Base-by-base conservation (phyloP, 441 rosid genomes). In the Euphorbia celastroides region DNA sequence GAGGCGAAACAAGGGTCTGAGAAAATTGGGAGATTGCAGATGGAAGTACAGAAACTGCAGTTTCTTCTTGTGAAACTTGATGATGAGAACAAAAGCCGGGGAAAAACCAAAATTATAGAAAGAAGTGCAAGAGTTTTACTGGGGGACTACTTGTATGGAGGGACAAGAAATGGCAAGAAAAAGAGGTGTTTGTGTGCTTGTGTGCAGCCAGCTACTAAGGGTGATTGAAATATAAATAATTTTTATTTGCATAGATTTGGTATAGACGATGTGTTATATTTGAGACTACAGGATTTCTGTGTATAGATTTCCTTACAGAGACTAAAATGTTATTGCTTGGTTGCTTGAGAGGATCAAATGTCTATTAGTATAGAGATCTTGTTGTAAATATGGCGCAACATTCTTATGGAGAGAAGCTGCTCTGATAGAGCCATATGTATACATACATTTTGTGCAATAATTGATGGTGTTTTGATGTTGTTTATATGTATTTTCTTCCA, bases 31-130 rank as follows among this genome's bases (percentile, higher is more conserved):
- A 75, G 88, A 70, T 76, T 95, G 76, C 97, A 95, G 77, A 67
- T 87, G 71, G 98, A 95, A 85, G 88, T 92, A 78, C 97, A 90
- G 81, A 95, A 86, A 75, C 63, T 95, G 64, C 98, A 92, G 82
- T 84, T 84, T 74, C 71, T 88, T 59, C 68, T 95, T 54, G 65
- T 85, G 78, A 90, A 88, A 79, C 66, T 88, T 8, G 97, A 89
- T 22, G 90, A 80, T 57, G 86, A 83, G 52, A 84, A 82, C 72
- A 85, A 81, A 70, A 80, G 83, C 70, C 72, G 74, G 61, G 92
- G 78, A 9, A 83, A 71, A 75, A 69, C 88, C 60, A 84, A 75
- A 69, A 73, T 70, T 26, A 57, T 67, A 2, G 88, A 82, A 64
- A 62, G 75, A 51, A 88, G 77, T 76, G 70, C 89, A 20, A 85